Base-by-base conservation (phyloP, 78 protist species). In the Goniomonas avonlea region DNA sequence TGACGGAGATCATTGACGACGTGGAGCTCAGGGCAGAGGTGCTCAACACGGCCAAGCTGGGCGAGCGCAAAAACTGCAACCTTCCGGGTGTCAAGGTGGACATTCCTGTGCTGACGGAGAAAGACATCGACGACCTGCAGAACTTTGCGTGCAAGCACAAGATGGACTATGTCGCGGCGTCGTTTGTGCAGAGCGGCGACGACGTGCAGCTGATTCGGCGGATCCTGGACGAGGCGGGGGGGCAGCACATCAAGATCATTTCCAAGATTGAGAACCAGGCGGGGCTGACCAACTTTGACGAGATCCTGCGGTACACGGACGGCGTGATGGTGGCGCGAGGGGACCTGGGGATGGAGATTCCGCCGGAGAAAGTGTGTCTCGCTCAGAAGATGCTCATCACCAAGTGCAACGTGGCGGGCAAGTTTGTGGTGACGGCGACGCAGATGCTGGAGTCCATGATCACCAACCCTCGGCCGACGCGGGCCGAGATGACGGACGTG, bases 251-350 rank as follows among this genome's bases (percentile, higher is more conserved):
- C 27, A 56, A 32, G 61, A 81, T 94, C 61, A 91, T 94, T 43
- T 55, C 89, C 43, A 94, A 94, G 89, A 88, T 94, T 58, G 97
- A 94, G 86, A 93, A 79, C 79, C 85, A 81, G 60, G 88, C 81
- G 80, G 96, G 90, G n/a, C 21, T 91, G 40, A 41, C 35, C 55
- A 84, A 88, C 81, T 79, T 94, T 43, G 91, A 81, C 55, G 91
- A 70, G 29, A 94, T 94, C 76, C 58, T 94, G 35, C 41, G 5
- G 32, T 86, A 0, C 32, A 9, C 84, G 4, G 93, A 93, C 83
- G 98, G 94, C 29, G 47, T 90, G 55, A 94, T 94, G 98, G 98
- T 94, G 0, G 98, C 98, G 23, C 87, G 98, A 13, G 97, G 97
- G 18, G 97, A 92, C n/a, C 82, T 93, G 18, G 94, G 93, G 68